Evolutionary conservation across 2,329 filamentous ascomycete species (phyloP).

Genomic region (Colletotrichum sansevieriae): DNA sequence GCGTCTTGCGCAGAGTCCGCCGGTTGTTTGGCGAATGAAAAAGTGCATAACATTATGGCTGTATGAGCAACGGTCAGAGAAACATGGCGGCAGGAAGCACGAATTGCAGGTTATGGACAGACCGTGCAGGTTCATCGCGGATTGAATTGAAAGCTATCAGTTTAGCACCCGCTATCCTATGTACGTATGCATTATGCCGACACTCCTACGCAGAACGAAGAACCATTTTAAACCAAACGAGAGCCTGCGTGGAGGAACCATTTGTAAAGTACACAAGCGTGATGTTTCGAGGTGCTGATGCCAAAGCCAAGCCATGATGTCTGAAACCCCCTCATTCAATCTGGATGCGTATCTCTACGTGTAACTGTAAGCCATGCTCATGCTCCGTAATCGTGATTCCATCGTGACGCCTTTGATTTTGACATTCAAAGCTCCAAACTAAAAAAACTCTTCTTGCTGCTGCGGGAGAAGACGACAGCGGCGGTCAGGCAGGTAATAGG

Average conservation of each 20-base stretch:
- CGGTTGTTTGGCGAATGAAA: slow-evolving; percentile 75
- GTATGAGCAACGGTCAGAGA: background rate
- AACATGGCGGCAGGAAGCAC: background rate
- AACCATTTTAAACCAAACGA: slow-evolving; percentile 11
- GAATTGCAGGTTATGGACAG: slow-evolving; percentile 6
- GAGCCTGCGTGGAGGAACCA: background rate
- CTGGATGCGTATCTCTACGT: slow-evolving; percentile 32
- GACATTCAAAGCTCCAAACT: slow-evolving; percentile 55
- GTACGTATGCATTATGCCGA: slow-evolving; percentile 37
- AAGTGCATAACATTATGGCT: background rate
- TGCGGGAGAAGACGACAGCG: slow-evolving; percentile 70
- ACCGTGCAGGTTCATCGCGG: slow-evolving; percentile 16
- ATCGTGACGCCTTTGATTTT: slow-evolving; percentile 24
- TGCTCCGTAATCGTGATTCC: slow-evolving; percentile 34
- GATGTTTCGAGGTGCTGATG: slow-evolving; percentile 30
- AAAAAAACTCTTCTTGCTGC: slow-evolving; percentile 53
- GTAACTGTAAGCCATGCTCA: slow-evolving; percentile 37
- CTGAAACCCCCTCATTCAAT: slow-evolving; percentile 23
- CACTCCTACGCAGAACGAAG: slow-evolving; percentile 35
- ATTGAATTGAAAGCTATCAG: slow-evolving; percentile 34
- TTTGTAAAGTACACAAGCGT: slow-evolving; percentile 21
- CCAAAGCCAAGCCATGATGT: slow-evolving; percentile 37
- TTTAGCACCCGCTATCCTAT: slow-evolving; percentile 37
- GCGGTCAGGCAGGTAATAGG: slow-evolving; percentile 91
- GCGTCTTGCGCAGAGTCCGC: slow-evolving; percentile 88